phyloP scores from a whole-genome alignment of 1,139 yeast species.

The Hyphopichia fennica region DNA sequence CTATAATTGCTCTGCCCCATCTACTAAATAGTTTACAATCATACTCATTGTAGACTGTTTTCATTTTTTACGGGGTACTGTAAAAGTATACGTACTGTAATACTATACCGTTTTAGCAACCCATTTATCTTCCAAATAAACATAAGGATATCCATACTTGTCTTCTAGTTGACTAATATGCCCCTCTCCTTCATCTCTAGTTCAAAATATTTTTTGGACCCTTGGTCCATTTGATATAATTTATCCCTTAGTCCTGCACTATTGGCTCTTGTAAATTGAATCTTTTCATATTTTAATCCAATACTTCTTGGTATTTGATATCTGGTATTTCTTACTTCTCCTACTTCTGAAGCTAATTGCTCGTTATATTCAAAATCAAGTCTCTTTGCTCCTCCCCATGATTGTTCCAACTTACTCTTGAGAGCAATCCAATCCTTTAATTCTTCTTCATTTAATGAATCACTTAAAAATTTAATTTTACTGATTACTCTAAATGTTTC shows the following conservation, averaged over 20 bases:
- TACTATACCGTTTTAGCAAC: too few relatives aligned
- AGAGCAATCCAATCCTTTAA: conserved; percentile 13
- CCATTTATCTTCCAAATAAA: too few relatives aligned
- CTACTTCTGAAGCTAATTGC: background rate
- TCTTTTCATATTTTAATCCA: background rate
- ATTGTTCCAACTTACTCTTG: background rate
- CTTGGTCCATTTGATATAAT: conserved; percentile 14
- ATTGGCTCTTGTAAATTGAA: conserved; percentile 3
- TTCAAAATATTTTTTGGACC: conserved; percentile 16
- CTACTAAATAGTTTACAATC: too few relatives aligned
- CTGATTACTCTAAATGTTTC: too few relatives aligned
- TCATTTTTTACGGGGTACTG: too few relatives aligned
- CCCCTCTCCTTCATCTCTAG: conserved; percentile 19
- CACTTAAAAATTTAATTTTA: conserved; percentile 7
- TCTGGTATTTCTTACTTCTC: background rate
- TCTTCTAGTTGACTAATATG: too few relatives aligned
- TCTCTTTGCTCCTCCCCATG: too few relatives aligned
- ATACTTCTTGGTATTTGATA: background rate
- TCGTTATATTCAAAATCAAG: background rate
- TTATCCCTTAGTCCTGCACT: conserved; percentile 12
- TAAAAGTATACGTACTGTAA: too few relatives aligned
- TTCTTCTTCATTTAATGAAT: conserved; percentile 13
- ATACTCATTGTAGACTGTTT: too few relatives aligned
- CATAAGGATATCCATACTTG: too few relatives aligned
- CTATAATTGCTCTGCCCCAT: too few relatives aligned